These are phyloP conservation scores for Neltuma alba DNA, from an alignment of 306 rosid species.

Conservation along the genomic window DNA sequence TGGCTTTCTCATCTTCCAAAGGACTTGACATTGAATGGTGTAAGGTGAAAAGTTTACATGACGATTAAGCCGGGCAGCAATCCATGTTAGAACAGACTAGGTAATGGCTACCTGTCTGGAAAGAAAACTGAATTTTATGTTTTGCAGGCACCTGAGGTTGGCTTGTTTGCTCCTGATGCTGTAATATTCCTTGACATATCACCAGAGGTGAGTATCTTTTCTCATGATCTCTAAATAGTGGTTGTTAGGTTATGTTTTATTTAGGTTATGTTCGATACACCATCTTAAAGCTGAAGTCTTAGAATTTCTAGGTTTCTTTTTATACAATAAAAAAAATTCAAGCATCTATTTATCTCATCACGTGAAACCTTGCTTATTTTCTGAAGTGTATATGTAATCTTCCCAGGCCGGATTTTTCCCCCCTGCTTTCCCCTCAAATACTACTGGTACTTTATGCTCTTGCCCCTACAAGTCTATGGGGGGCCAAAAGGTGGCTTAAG, in stretches of 20 bases:
- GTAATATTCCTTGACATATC: constrained; percentile 82
- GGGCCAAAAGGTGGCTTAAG: background rate
- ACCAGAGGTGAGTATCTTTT: constrained; percentile 67
- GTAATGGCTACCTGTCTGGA: constrained; percentile 11
- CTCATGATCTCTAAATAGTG: constrained; percentile 19
- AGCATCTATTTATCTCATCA: background rate
- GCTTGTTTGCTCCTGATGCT: constrained; percentile 81
- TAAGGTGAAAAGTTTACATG: constrained; percentile 55
- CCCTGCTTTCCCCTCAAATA: background rate
- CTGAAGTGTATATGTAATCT: background rate
- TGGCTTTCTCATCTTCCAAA: constrained; percentile 91
- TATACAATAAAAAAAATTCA: background rate
- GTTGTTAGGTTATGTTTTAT: constrained; percentile 9
- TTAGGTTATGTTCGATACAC: no score
- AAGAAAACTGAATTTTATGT: constrained; percentile 23
- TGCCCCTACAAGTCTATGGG: background rate
- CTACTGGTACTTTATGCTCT: constrained; percentile 2
- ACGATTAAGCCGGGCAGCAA: background rate
- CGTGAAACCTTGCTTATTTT: background rate
- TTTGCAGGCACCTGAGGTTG: constrained; percentile 86
- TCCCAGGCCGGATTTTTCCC: background rate
- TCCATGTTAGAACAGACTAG: constrained; percentile 1
- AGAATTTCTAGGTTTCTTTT: background rate
- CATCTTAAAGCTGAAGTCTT: background rate
- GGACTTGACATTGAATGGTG: constrained; percentile 93